Evolutionary conservation across 805 yeast species (phyloP).

Genomic region (Kuraishia capsulata): DNA sequence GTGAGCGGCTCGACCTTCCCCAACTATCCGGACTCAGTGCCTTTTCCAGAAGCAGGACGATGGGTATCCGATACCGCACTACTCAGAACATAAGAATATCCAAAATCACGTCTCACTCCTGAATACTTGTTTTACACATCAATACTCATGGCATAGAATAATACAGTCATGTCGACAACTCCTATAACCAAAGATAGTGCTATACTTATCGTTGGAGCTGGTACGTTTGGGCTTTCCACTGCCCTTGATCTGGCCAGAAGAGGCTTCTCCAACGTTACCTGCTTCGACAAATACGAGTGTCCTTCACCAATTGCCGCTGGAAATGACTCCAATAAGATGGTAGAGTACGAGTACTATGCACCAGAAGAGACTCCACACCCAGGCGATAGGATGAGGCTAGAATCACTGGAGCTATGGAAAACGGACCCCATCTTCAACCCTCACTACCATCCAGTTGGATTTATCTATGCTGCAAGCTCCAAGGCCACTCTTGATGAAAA

Average conservation of each 20-base stretch:
- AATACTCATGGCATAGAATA: too few species aligned
- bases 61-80: too few species aligned
- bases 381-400: constrained; percentile 17
- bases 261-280: constrained; percentile 10
- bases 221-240: constrained; percentile 25
- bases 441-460: constrained; percentile 16
- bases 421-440: constrained; percentile 14
- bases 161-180: too few species aligned
- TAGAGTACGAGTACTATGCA: constrained; percentile 19
- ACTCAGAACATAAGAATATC: not conserved
- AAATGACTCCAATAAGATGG: constrained; percentile 22
- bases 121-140: not conserved
- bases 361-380: not conserved
- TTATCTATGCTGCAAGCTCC: constrained; percentile 13
- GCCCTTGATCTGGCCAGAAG: constrained; percentile 14
- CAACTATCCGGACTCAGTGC: too few species aligned
- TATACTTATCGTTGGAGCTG: constrained; percentile 19
- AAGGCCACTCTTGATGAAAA: not conserved
- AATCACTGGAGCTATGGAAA: constrained; percentile 20
- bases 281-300: constrained; percentile 17
- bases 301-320: constrained; percentile 25
- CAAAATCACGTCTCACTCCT: not conserved
- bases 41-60: too few species aligned
- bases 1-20: too few species aligned
- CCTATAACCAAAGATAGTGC: not conserved